Percentiles rank a stretch among this genome's conserved stretches.
These are phyloP conservation scores for Bipolaris bicolor DNA, from an alignment of 2,329 filamentous ascomycete species.

Conservation along the genomic window DNA sequence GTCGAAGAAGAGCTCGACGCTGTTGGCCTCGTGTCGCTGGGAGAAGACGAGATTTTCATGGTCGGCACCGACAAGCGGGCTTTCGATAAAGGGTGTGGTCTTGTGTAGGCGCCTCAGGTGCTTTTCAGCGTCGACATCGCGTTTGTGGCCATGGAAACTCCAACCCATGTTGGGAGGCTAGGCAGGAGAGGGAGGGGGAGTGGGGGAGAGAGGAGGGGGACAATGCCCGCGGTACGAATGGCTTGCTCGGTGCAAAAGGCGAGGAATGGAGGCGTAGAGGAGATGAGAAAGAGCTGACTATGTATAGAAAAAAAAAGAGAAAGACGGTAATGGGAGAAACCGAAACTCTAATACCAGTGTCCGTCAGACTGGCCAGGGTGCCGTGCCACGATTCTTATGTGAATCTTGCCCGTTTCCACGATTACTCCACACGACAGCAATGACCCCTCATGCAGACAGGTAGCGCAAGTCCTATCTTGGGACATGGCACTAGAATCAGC, in stretches of 20 bases:
- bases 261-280: too few species aligned
- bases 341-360: not conserved
- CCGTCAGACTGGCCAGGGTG: not conserved
- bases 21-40: constrained; percentile 49
- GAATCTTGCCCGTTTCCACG: constrained; percentile 1
- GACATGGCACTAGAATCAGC: not conserved
- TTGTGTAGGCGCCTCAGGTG: constrained; percentile 45
- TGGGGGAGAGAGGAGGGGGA: not conserved
- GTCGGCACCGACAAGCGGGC: constrained; percentile 46
- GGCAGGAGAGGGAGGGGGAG: not conserved
- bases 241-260: not conserved
- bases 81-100: constrained; percentile 43
- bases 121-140: constrained; percentile 42
- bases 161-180: constrained; percentile 36
- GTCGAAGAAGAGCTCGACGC: constrained; percentile 48
- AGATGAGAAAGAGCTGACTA: too few species aligned
- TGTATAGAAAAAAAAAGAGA: not conserved
- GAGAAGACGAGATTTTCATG: constrained; percentile 45
- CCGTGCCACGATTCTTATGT: constrained; percentile 11
- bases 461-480: constrained; percentile 10
- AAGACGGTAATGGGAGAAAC: not conserved
- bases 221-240: not conserved
- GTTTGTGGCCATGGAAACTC: constrained; percentile 40
- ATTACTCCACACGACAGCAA: constrained; percentile 5
- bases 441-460: not conserved